Evolutionary conservation across 495 filamentous ascomycete genomes (phyloP).

Genomic region (Penicillium coffeae): DNA sequence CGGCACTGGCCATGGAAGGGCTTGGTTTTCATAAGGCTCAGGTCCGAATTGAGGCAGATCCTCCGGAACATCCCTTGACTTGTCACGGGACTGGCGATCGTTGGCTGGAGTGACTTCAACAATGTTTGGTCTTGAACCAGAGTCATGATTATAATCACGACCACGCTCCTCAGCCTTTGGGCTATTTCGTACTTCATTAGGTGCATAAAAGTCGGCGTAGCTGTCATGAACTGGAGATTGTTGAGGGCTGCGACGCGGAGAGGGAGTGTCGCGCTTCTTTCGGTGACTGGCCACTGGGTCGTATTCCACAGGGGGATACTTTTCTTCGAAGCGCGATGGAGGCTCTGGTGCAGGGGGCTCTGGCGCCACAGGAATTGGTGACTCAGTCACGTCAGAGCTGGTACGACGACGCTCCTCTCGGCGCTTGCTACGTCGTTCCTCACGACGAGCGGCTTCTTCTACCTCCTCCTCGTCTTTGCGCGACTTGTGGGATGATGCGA

Average conservation of each 20-base stretch:
- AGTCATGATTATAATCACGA: constrained; percentile 19
- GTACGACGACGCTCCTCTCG: constrained; percentile 32
- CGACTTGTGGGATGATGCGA: constrained; percentile 28
- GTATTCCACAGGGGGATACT: constrained; percentile 10
- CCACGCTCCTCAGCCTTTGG: constrained; percentile 6
- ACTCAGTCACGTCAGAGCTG: not conserved
- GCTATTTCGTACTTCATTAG: constrained; percentile 34
- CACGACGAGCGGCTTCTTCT: constrained; percentile 1
- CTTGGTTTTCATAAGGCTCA: constrained; percentile 28
- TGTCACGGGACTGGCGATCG: constrained; percentile 17
- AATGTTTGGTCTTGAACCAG: constrained; percentile 31
- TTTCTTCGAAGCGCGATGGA: not conserved
- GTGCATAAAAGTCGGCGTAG: constrained; percentile 43
- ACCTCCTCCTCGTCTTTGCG: not conserved
- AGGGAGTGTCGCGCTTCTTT: constrained; percentile 18
- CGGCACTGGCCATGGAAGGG: constrained; percentile 48
- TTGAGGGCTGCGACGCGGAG: constrained; percentile 21
- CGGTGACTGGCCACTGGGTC: constrained; percentile 1
- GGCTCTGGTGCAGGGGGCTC: not conserved
- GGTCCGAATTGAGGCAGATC: constrained; percentile 14
- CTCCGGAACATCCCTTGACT: not conserved
- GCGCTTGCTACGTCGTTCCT: constrained; percentile 26
- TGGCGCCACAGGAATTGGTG: not conserved
- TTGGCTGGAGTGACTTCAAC: constrained; percentile 32
- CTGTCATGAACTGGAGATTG: constrained; percentile 35